These are phyloP conservation scores for Sphagnurus paluster DNA, from an alignment of 1,284 basidiomycete genomes.

Conservation along the genomic window DNA sequence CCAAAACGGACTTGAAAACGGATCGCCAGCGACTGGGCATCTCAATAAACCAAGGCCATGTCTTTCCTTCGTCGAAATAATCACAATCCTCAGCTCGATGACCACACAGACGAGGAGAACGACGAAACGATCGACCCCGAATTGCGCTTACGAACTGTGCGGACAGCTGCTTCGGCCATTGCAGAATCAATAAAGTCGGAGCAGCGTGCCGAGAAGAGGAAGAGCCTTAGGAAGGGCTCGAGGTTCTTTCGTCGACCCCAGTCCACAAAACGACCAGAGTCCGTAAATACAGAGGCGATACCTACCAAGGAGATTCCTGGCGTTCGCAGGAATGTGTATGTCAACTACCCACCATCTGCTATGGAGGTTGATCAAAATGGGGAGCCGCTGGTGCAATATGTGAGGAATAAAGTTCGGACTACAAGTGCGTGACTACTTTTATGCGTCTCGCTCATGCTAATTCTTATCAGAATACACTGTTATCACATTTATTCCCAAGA, in stretches of 20 bases:
- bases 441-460: slow-evolving; percentile 15
- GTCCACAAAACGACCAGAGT: slow-evolving; percentile 50
- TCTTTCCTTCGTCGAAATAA: slow-evolving; percentile 27
- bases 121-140: slow-evolving; percentile 79
- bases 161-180: slow-evolving; percentile 86
- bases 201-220: slow-evolving; percentile 64
- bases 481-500: slow-evolving; percentile 92
- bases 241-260: slow-evolving; percentile 57
- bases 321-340: slow-evolving; percentile 73
- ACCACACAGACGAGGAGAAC: slow-evolving; percentile 56
- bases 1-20: slow-evolving; percentile 13
- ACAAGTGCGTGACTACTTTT: slow-evolving; percentile 63
- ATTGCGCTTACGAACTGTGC: slow-evolving; percentile 82
- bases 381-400: slow-evolving; percentile 79
- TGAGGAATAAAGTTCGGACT: slow-evolving; percentile 93
- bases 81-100: slow-evolving; percentile 26
- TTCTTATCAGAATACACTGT: slow-evolving; percentile 78
- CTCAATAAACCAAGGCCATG: slow-evolving; percentile 20
- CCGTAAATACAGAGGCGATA: slow-evolving; percentile 18
- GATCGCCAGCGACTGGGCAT: slow-evolving; percentile 9
- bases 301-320: slow-evolving; percentile 47
- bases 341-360: slow-evolving; percentile 69
- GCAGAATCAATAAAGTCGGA: slow-evolving; percentile 84
- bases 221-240: slow-evolving; percentile 56
- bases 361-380: slow-evolving; percentile 70